These are phyloP conservation scores for Penicillium sp. DNA, from an alignment of 2,329 filamentous ascomycete genomes.

Conservation along the genomic window DNA sequence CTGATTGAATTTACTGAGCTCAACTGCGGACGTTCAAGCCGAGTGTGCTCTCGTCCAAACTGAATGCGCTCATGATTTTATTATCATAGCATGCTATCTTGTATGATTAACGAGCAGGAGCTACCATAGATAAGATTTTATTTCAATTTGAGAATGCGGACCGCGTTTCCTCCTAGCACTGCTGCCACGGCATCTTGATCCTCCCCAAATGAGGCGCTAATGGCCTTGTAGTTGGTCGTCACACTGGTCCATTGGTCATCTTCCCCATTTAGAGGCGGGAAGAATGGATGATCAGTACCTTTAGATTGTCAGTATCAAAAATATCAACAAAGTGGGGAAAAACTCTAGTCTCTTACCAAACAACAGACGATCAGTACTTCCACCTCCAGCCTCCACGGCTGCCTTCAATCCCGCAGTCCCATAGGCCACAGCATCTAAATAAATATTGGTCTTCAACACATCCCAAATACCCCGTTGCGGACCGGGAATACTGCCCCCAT, in stretches of 20 bases:
- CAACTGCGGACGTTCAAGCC: not conserved
- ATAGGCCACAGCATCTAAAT: slow-evolving; percentile 71
- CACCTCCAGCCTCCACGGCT: slow-evolving; percentile 71
- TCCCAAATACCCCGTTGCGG: slow-evolving; percentile 65
- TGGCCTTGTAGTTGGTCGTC: slow-evolving; percentile 52
- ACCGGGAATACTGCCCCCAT: slow-evolving; percentile 64
- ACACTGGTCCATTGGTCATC: slow-evolving; percentile 51
- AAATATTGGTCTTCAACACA: slow-evolving; percentile 73
- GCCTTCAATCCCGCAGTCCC: slow-evolving; percentile 65
- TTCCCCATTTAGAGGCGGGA: slow-evolving; percentile 45
- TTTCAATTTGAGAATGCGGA: slow-evolving; percentile 46
- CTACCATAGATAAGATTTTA: slow-evolving; percentile 3
- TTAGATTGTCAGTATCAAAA: slow-evolving; percentile 11
- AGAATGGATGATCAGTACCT: slow-evolving; percentile 53
- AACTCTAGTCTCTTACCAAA: slow-evolving; percentile 38
- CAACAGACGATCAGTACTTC: slow-evolving; percentile 44
- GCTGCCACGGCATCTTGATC: slow-evolving; percentile 38
- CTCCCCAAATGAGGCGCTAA: slow-evolving; percentile 41
- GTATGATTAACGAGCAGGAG: not conserved
- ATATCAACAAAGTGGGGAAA: not conserved
- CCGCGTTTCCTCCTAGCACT: slow-evolving; percentile 51
- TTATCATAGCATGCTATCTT: not conserved
- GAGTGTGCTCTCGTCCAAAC: not conserved
- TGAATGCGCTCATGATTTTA: not conserved
- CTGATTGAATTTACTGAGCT: not conserved